Base-by-base conservation (phyloP, 129 eudicot genomes). In the Lactuca saligna region DNA sequence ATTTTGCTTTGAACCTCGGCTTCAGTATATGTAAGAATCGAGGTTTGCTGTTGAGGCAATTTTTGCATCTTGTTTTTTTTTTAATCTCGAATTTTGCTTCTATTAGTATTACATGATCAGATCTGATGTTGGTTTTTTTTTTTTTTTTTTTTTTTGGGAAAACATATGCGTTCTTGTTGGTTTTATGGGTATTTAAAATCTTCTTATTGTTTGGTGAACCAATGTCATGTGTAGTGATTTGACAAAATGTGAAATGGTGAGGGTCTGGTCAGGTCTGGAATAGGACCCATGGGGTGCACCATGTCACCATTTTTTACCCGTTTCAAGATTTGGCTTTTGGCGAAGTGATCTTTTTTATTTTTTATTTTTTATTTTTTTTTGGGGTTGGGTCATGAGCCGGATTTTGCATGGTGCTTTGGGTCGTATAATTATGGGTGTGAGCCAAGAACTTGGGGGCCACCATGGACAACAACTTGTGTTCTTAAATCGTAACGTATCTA, bases 1-100 rank as follows among this genome's bases (percentile, higher is more conserved):
- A 12, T 81, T 85, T 76, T 85, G 90, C 73, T 85, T 85, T 73
- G 84, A 79, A 56, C 84, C 90, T 1, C 37, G 70, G 51, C 70
- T 76, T 31, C 81, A 69, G 75, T 76, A 61, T 37, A 5, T 76
- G 33, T 76, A 69, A 53, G n/a, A 10, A 58, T 17, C 6, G 41
- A 48, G 65, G 57, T 37, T 33, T 31, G 31, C 38, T 15, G 59
- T 31, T 2, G 37, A 29, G 48, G 39, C 7, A 41, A 4, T 33
- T 49, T 65, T 65, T 25, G 6, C 42, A 32, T 67, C 8, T 68
- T 38, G 7, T 53, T 10, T 65, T 62, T 62, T 62, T 38, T 9
- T 8, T 2, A 74, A 74, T 74, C 50, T 42, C 65, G 78, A 74
- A 55, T 6, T 55, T 64, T 64, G 20, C 49, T 25, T 64, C 7